Evolutionary conservation across 768 basidiomycete genomes (phyloP), one percentile per base, ranked within the genome.

Genomic region (Hysterangium stoloniferum): DNA sequence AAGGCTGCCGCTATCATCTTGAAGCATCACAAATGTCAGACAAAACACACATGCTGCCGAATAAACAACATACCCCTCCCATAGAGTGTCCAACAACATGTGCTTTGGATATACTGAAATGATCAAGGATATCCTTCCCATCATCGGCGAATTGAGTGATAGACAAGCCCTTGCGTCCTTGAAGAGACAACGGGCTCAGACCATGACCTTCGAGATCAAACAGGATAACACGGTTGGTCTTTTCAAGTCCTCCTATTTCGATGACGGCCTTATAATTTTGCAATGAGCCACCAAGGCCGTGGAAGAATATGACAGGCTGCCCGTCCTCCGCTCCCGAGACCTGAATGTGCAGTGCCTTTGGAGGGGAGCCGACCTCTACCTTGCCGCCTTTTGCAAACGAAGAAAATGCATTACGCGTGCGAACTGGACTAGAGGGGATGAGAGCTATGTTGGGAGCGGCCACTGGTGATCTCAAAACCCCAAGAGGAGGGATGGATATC

Each of bases 401-500:
- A n/a, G n/a, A n/a, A n/a, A n/a, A n/a, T n/a, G n/a, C n/a, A 22
- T 8, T 40, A 19, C 17, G 6, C 22, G 22, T 17, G 8, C 43
- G 43, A 17, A 33, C 34, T 3, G 45, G 29, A 20, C 17, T 13
- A 13, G 34, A 29, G 24, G 41, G 11, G 45, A 37, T 8, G 13
- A 25, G 20, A 24, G 25, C 8, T 17, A n/a, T 5, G 37, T 24
- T 15, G 3, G 22, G 25, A 32, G 20, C 27, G 25, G 38, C 49
- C 36, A 58, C 53, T 28, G 35, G 41, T 41, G 60, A 62, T 28
- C 45, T 44, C 20, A 63, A 41, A 19, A 45, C 56, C 3, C 62
- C 62, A 11, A 63, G 45, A 19, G 56, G 56, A 11, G 59, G 58
- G 27, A 63, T 59, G 7, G 57, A 54, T 3, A 63, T 49, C 31